Base-by-base conservation (phyloP, 345 rosid species). In the Syzygium oleosum region DNA sequence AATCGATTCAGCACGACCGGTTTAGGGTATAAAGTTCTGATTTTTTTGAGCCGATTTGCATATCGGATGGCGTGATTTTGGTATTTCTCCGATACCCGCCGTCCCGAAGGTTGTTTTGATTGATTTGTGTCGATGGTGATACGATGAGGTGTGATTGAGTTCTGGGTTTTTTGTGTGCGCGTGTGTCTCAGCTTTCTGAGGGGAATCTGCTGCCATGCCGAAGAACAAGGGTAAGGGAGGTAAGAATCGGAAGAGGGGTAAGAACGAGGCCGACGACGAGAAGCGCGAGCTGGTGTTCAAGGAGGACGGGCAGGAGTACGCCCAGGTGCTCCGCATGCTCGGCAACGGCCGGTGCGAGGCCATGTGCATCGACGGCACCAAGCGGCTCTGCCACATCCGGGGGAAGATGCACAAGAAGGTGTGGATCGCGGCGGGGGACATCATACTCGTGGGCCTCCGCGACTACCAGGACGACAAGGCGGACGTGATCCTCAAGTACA, bases 201-300 rank as follows among this genome's bases (percentile, higher is more conserved):
- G 79, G 49, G 27, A 73, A 38, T 41, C 87, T n/a, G 80, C 43
- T 85, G 52, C 51, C 91, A 93, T 93, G 93, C 94, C 94, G 86
- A 93, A 93, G 94, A 93, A 93, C 88, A 93, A 93, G 92, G 94
- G 94, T 53, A 93, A 93, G 91, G 94, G 94, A 91, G 93, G 94
- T 52, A 93, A 93, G 91, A 93, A 93, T 77, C 89, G 93, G 92
- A 93, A 93, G 94, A 90, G 93, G 87, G 94, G 94, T 87, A 93
- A 91, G 93, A 93, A 93, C 85, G 92, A 93, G 87, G 94, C 93
- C 8, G 94, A 90, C 61, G 93, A 91, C 68, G 94, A 93, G 91
- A 93, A 93, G 91, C 91, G 93, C 3, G 94, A 93, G 93, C 94
- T 93, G 12, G 90, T 93, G 61, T 93, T 93, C 61, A 93, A 93